phyloP scores from a whole-genome alignment of 2,329 filamentous ascomycete genomes.

The Microsporum ferrugineum region DNA sequence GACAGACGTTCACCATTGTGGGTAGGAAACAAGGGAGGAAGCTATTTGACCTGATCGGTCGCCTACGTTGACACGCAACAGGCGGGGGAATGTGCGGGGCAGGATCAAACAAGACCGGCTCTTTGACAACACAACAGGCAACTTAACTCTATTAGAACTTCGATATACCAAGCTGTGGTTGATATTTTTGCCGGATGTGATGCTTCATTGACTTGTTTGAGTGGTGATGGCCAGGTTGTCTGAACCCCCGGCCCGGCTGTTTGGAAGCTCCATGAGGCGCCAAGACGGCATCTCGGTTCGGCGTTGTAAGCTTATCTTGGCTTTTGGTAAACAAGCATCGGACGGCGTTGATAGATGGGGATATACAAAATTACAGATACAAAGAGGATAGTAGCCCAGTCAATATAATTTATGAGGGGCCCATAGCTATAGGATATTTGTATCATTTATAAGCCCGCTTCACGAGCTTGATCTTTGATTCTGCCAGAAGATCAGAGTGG shows the following conservation, averaged over 20 bases:
- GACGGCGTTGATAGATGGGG: not conserved
- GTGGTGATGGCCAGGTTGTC: not conserved
- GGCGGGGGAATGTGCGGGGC: not conserved
- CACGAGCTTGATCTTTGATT: not conserved
- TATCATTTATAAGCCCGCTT: not conserved
- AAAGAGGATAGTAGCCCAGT: not conserved
- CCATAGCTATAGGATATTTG: not conserved
- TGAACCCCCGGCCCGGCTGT: not conserved
- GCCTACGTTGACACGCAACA: not conserved
- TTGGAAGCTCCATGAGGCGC: not conserved
- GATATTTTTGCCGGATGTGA: not conserved
- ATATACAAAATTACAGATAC: not conserved
- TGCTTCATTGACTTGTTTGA: not conserved
- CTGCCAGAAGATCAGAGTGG: slow-evolving; percentile 16
- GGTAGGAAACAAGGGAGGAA: not conserved
- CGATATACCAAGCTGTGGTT: not conserved
- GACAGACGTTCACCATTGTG: slow-evolving; percentile 13
- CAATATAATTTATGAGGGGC: not conserved
- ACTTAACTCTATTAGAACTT: not conserved
- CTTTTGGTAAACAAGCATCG: not conserved
- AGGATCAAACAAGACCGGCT: not conserved
- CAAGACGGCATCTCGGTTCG: slow-evolving; percentile 2
- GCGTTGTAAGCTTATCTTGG: not conserved
- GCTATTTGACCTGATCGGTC: not conserved
- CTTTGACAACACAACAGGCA: not conserved